Conservation (phyloP, 2,329 filamentous ascomycete genomes). For the Lasiodiplodia hormozganensis region DNA sequence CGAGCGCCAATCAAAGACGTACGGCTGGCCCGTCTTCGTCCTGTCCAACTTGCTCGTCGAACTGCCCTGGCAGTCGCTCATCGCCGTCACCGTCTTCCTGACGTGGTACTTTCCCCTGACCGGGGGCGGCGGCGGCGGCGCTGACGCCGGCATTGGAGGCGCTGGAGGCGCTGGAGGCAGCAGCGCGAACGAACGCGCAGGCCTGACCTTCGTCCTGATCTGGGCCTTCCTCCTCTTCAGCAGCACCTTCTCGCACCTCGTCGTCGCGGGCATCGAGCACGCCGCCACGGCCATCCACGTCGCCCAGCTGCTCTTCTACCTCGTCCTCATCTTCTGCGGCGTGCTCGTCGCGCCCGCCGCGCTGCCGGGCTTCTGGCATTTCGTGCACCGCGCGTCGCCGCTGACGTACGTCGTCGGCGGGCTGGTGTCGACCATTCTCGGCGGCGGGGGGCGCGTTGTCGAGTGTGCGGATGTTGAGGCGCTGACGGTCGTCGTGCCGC, state of each 20-base stretch:
- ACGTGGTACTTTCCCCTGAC: conserved; percentile 69
- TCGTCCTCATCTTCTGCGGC: conserved; percentile 55
- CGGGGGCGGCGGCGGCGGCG: too few relatives aligned
- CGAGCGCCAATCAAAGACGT: conserved; percentile 70
- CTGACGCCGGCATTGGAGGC: too few relatives aligned
- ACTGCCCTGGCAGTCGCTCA: conserved; percentile 69
- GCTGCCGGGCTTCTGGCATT: conserved; percentile 76
- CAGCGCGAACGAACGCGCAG: too few relatives aligned
- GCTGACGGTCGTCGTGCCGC: conserved; percentile 49
- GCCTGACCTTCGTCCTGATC: conserved; percentile 69
- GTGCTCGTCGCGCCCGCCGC: too few relatives aligned
- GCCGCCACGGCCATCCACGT: conserved; percentile 72
- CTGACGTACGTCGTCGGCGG: conserved; percentile 67
- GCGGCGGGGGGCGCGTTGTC: conserved; percentile 52
- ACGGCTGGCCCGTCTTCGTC: conserved; percentile 78
- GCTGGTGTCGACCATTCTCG: conserved; percentile 51
- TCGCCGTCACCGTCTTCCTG: conserved; percentile 67
- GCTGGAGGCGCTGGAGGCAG: too few relatives aligned
- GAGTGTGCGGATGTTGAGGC: conserved; percentile 55
- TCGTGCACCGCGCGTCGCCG: conserved; percentile 74
- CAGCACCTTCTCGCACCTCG: conserved; percentile 75
- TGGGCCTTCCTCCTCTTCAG: conserved; percentile 74
- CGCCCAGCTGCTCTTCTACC: conserved; percentile 65
- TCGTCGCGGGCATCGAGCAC: conserved; percentile 72
- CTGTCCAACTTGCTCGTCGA: conserved; percentile 75